Evolutionary conservation across 2,329 filamentous ascomycete genomes (phyloP), one percentile per base, ranked within the genome.

Genomic region (Dendrostoma leiphaemia): DNA sequence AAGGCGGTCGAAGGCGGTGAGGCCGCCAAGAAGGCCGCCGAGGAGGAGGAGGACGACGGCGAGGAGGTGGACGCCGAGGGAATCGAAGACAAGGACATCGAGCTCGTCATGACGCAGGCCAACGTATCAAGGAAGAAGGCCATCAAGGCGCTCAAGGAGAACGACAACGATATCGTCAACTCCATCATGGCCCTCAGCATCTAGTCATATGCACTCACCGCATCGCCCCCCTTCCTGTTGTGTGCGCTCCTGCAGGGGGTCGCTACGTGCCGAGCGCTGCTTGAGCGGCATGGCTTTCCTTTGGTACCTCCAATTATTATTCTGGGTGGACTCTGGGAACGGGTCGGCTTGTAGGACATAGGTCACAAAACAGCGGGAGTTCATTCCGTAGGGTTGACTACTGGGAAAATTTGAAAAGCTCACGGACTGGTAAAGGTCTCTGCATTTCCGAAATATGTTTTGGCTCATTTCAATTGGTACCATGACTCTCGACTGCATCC

Each of bases 161-260:
- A 99, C 73, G 93, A 97, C 79, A 97, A 97, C 70, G 94, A 99
- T 73, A 99, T 99, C 79, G 94, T 99, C 82, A 99, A 99, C 84
- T 97, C 94, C 67, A 99, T 99, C 80, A 99, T 99, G 94, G 92
- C 93, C 65, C 80, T 99, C 74, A 91, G 89, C 81, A 86, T 91
- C 82, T 92, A 80, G 72, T 32, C 17, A 23, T 29, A 31, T 24
- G 17, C 45, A 38, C 15, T 21, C 44, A 23, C 28, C 31, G 40
- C 41, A 43, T 26, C 24, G 24, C 24, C 31, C 29, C 32, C 41
- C 8, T 48, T 46, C 23, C 24, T 44, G 2, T 35, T 31, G 26
- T 29, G 37, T 45, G 41, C 13, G 31, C 17, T 38, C 32, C 29
- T 48, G 46, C 21, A 19, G 17, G 38, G 21, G 19, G 31, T 24